A percentile compares a stretch with the other conserved stretches of the same genome.
Conservation (phyloP, 805 yeast genomes). For the Ogataea salicorniae region DNA sequence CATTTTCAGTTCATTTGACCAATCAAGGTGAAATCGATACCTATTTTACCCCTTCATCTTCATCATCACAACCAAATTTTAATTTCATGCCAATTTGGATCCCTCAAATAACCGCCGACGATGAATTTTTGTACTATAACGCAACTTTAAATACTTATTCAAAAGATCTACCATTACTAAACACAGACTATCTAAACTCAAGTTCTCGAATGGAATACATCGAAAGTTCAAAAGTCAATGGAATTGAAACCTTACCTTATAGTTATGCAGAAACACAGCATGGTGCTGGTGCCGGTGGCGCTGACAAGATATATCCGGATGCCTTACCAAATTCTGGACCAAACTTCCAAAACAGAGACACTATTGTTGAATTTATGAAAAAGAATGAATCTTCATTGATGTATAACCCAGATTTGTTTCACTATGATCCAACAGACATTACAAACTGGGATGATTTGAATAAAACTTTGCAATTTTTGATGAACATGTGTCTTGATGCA, state of each 20-base stretch:
- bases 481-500: conserved; percentile 46
- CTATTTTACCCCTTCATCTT: conserved; percentile 20
- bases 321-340: conserved; percentile 6
- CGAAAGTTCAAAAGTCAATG: conserved; percentile 18
- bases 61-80: conserved; percentile 22
- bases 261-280: conserved; percentile 8
- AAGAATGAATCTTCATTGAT: conserved; percentile 15
- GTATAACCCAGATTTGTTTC: conserved; percentile 40
- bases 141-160: conserved; percentile 57
- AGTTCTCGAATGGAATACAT: conserved; percentile 29
- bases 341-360: conserved; percentile 8
- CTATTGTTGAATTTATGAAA: conserved; percentile 6
- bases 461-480: conserved; percentile 41
- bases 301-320: neutral
- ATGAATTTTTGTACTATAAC: conserved; percentile 54
- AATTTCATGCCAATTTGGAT: conserved; percentile 49
- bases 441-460: conserved; percentile 54
- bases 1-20: conserved; percentile 17
- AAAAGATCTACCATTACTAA: conserved; percentile 49
- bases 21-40: conserved; percentile 24
- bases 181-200: conserved; percentile 32
- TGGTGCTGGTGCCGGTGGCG: neutral
- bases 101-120: conserved; percentile 52
- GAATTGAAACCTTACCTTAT: conserved; percentile 20
- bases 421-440: conserved; percentile 55